These are phyloP conservation scores for Mycena latifolia DNA, from an alignment of 768 basidiomycete species.

Conservation along the genomic window DNA sequence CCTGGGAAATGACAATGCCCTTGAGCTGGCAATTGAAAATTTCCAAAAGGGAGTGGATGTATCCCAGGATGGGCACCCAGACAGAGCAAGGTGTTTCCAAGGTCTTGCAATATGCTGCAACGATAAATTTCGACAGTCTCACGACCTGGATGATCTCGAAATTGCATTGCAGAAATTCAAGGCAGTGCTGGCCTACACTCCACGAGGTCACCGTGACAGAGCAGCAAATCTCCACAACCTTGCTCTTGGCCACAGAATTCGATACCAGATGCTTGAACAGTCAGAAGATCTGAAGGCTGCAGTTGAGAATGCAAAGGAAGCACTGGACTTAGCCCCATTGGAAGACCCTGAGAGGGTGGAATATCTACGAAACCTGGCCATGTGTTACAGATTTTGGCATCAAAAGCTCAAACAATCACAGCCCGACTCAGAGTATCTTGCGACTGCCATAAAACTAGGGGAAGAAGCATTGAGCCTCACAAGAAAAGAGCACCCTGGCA, in stretches of 20 bases:
- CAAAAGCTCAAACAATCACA: too few species aligned
- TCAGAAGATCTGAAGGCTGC: background rate
- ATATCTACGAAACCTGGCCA: too few species aligned
- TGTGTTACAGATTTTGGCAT: too few species aligned
- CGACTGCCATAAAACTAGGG: too few species aligned
- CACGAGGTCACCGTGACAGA: background rate
- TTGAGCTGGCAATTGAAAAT: background rate
- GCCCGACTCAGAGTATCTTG: too few species aligned
- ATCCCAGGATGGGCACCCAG: background rate
- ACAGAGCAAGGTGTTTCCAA: background rate
- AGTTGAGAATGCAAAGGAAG: background rate
- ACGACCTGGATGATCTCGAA: background rate
- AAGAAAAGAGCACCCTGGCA: background rate
- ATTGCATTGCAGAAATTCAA: background rate
- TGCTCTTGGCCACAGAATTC: background rate
- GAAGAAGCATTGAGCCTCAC: too few species aligned
- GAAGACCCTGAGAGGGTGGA: background rate
- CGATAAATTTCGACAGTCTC: background rate
- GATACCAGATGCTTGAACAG: background rate
- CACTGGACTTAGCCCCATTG: background rate
- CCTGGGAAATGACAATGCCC: background rate
- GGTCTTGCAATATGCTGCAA: background rate
- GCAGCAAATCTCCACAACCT: background rate
- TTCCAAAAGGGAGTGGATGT: background rate
- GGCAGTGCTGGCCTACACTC: background rate